Conservation (phyloP, 768 basidiomycete species). For the Pseudohyphozyma bogoriensis region DNA sequence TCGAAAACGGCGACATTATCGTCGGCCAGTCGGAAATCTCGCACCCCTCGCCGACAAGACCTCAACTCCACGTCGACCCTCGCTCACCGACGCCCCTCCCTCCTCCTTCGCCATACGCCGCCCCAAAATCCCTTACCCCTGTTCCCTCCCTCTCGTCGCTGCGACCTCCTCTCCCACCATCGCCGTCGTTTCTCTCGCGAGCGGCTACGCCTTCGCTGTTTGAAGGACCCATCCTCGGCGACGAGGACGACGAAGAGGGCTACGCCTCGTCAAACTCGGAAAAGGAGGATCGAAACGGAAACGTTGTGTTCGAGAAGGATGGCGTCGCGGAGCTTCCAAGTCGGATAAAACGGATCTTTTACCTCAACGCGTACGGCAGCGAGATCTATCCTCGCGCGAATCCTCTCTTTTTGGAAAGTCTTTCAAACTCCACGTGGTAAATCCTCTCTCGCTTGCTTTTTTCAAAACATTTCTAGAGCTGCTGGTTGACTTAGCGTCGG, state of each 20-base stretch:
- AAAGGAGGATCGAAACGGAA: neutral
- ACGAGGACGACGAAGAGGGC: constrained; percentile 22
- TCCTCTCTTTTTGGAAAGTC: constrained; percentile 13
- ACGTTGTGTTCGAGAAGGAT: constrained; percentile 28
- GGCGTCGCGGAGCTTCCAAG: neutral
- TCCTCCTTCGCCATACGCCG: neutral
- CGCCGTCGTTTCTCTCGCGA: constrained; percentile 3
- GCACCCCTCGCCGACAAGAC: constrained; percentile 17
- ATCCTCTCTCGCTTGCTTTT: neutral
- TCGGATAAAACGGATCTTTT: constrained; percentile 25
- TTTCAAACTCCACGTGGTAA: constrained; percentile 10
- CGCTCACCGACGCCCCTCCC: no score
- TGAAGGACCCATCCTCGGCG: constrained; percentile 25
- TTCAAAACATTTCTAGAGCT: no score
- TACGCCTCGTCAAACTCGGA: neutral
- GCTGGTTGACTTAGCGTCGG: no score
- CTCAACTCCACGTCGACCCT: neutral
- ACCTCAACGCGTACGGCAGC: constrained; percentile 26
- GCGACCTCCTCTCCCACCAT: neutral
- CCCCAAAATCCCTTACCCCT: neutral
- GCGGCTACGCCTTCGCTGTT: constrained; percentile 23
- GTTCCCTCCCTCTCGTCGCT: neutral
- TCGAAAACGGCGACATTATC: constrained; percentile 18
- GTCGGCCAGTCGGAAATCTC: constrained; percentile 26
- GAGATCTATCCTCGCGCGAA: constrained; percentile 29